phyloP scores from a whole-genome alignment of 225 moss, liverwort and hornwort genomes.

The Physcomitrellopsis africana region DNA sequence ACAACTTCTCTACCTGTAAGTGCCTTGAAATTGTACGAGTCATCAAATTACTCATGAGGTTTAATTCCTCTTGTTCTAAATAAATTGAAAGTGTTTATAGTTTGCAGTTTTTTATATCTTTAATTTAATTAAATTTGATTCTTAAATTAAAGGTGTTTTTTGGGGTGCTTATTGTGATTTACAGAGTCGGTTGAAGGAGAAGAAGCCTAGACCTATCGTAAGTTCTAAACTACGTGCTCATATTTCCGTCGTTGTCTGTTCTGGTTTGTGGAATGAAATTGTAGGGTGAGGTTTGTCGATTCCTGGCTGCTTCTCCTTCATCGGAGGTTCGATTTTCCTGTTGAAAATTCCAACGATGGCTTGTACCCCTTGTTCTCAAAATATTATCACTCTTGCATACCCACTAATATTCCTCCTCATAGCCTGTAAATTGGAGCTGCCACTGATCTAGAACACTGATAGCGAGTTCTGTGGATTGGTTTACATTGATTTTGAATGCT shows the following conservation, averaged over 20 bases:
- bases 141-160: slow-evolving; percentile 3
- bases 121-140: neutral
- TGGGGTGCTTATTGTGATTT: slow-evolving; percentile 27
- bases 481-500: neutral
- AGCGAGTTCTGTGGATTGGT: slow-evolving; percentile 1
- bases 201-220: slow-evolving; percentile 83
- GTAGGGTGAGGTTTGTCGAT: neutral
- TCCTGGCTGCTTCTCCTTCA: neutral
- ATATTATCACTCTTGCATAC: neutral
- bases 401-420: neutral
- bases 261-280: neutral
- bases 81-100: no score
- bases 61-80: slow-evolving; percentile 5
- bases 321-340: neutral
- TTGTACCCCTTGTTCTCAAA: neutral
- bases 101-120: no score
- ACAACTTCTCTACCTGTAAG: no score
- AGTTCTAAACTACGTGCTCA: slow-evolving; percentile 35
- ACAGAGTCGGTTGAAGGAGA: slow-evolving; percentile 92
- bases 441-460: neutral
- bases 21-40: no score
- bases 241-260: neutral
- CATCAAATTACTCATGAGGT: neutral
- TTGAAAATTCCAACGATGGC: neutral
- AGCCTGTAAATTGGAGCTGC: neutral